Conservation (phyloP, 2,329 filamentous ascomycete genomes). For the Nannizzia gypsea region DNA sequence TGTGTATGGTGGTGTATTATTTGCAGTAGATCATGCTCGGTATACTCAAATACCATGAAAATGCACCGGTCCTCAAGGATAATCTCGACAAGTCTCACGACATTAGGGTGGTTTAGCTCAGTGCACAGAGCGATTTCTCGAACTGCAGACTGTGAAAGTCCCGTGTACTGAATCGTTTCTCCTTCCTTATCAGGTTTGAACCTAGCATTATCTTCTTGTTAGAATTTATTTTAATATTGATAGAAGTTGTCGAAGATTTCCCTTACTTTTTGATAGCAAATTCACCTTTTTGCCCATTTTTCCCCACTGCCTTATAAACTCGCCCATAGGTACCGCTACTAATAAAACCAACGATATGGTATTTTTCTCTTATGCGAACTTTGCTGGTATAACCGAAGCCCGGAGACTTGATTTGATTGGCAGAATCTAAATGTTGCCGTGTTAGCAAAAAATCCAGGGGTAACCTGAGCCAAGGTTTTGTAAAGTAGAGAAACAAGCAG, state of each 20-base stretch:
- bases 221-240: not conserved
- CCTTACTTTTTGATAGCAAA: constrained; percentile 93
- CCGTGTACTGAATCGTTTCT: constrained; percentile 86
- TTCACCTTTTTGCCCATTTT: constrained; percentile 61
- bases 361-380: constrained; percentile 80
- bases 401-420: constrained; percentile 32
- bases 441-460: not conserved
- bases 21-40: constrained; percentile 91
- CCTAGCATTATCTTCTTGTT: constrained; percentile 25
- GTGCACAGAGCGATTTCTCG: constrained; percentile 96
- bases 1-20: constrained; percentile 98
- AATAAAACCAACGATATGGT: constrained; percentile 96
- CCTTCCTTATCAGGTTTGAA: constrained; percentile 98
- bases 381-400: constrained; percentile 52
- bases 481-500: not conserved
- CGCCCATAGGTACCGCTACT: constrained; percentile 95
- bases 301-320: constrained; percentile 86
- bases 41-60: constrained; percentile 98
- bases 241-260: not conserved
- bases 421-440: constrained; percentile 20
- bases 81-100: constrained; percentile 85
- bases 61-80: constrained; percentile 98
- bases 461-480: not conserved
- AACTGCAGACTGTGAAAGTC: constrained; percentile 92
- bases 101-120: constrained; percentile 76